A percentile compares a stretch with the other conserved stretches of the same genome.
Evolutionary conservation across 768 basidiomycete genomes (phyloP).

Genomic region (Russula sp.): DNA sequence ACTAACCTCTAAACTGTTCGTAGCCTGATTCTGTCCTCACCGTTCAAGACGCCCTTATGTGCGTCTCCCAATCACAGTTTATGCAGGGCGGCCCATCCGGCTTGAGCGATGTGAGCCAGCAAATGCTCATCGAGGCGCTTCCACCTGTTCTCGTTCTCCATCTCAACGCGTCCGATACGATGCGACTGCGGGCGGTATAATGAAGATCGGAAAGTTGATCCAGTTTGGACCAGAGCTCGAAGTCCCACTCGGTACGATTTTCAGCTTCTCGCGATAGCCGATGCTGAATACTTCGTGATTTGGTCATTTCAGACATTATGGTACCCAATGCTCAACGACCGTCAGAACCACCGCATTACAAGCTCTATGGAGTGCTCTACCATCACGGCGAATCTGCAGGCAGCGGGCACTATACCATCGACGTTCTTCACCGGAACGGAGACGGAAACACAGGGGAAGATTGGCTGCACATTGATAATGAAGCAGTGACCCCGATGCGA

Average conservation of each 20-base stretch:
- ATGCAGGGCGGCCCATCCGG: constrained; percentile 61
- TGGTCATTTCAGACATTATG: constrained; percentile 7
- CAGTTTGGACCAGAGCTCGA: constrained; percentile 74
- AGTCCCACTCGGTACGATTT: constrained; percentile 58
- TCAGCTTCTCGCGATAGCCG: neutral
- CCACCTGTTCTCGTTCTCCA: constrained; percentile 88
- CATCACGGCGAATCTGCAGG: constrained; percentile 90
- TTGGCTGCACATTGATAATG: too few relatives aligned
- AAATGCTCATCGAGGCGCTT: constrained; percentile 72
- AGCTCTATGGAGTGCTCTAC: constrained; percentile 85
- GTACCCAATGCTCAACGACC: constrained; percentile 42
- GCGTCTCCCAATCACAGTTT: constrained; percentile 73
- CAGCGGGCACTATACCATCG: constrained; percentile 94
- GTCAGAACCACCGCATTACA: constrained; percentile 58
- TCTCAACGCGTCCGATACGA: constrained; percentile 88
- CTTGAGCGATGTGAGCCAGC: constrained; percentile 59
- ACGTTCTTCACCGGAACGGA: constrained; percentile 74
- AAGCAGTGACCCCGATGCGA: too few relatives aligned
- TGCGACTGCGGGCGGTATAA: constrained; percentile 64
- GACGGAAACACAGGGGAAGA: constrained; percentile 36
- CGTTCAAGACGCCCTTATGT: constrained; percentile 76
- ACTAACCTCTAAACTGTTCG: neutral
- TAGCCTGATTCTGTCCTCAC: constrained; percentile 72
- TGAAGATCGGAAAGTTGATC: constrained; percentile 83
- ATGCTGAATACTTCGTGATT: neutral